Evolutionary conservation across 2,329 filamentous ascomycete species (phyloP), one percentile per base, ranked within the genome.

Genomic region (Byssochlamys sp.): DNA sequence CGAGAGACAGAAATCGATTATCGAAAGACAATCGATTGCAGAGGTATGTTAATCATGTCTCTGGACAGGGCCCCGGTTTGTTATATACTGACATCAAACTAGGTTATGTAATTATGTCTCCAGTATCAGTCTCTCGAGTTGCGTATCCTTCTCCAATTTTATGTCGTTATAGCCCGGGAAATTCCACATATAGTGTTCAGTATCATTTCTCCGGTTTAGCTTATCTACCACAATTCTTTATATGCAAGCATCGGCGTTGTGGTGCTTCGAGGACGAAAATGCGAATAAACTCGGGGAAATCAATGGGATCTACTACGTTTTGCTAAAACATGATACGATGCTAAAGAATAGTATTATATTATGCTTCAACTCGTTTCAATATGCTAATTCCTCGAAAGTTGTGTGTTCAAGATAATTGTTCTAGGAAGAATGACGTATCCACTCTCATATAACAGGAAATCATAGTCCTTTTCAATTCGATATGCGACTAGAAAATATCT

Each of bases 1-100:
- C 69, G 84, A 88, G 65, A 84, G 83, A 66, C 91, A 96, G 76
- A 92, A 95, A 71, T 95, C 89, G 61, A 83, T 88, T 55, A 97
- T 99, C 71, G 84, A 88, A 71, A 81, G 84, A 71, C 78, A 81
- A 63, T 78, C 75, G 9, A 80, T 81, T 64, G 75, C 76, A 57
- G 77, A 79, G 67, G 77, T 80, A 60, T 64, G 71, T 65, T 33
- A 10, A 55, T 59, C 39, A 31, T 29, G 9, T 48, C 14, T 2
- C 48, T 1, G n/a, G 49, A 10, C 2, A n/a, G 12, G 24, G 4
- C 24, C 4, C 24, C 19, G 19, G 19, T 9, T 12, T 24, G 1
- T 5, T 7, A 28, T 51, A 27, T 26, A 51, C 25, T 51, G 49
- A 51, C 27, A 25, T 6, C 24, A 51, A 14, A 26, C 25, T 10